Base-by-base conservation (phyloP, 345 rosid genomes). In the Dipteronia dyeriana region DNA sequence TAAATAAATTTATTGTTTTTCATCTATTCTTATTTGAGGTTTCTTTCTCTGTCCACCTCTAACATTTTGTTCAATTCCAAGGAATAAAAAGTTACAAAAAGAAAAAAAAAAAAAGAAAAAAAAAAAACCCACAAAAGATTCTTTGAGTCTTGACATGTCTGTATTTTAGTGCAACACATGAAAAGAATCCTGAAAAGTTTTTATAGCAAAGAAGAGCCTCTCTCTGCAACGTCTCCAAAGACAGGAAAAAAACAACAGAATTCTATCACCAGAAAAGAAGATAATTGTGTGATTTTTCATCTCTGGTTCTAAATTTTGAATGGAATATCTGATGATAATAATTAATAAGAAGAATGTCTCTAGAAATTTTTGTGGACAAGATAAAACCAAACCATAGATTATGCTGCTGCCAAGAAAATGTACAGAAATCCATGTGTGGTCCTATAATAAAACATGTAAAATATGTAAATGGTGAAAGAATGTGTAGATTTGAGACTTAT, bases 141-240 rank as follows among this genome's bases (percentile, higher is more conserved):
- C 88, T 84, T 68, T 45, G 61, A 64, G 87, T 84, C 60, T 68
- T 45, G 66, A 64, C 74, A 5, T 53, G 23, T 47, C 74, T 71
- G 71, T 71, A 20, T 41, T 54, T 69, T 14, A 45, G 65, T 26
- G 69, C 57, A 39, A 23, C 65, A 19, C 22, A 19, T 5, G 39
- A 53, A 80, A 78, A 76, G 82, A 82, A 84, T 83, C 86, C 84
- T 29, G 60, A 71, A 78, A 71, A 75, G 57, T 53, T 45, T 4
- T 53, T 9, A 41, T 43, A 60, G 57, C 59, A 75, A 51, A 23
- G 17, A 60, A 38, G 38, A 65, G 34, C 13, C 34, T 29, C 41
- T 49, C 22, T 47, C 56, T n/a, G 76, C 38, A 29, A 75, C 34
- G 56, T 59, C 68, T 45, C 8, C 9, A 7, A 8, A 34, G 41